Base-by-base conservation (phyloP, 768 basidiomycete species). In the Suillus clintonianus region DNA sequence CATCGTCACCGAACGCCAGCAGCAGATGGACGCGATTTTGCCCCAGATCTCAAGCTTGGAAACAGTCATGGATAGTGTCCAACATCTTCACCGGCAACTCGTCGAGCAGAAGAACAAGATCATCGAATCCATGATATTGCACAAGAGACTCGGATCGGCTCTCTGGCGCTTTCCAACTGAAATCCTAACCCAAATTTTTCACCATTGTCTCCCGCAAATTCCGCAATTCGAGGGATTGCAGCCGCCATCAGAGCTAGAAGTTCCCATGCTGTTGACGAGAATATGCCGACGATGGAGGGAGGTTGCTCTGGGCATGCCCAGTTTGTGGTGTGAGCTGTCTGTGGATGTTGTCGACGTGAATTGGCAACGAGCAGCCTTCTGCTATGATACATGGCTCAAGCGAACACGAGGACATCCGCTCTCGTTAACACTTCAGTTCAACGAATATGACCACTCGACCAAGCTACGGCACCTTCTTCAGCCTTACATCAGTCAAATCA, bases 161-260 rank as follows among this genome's bases (percentile, higher is more conserved):
- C 80, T 85, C 62, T 69, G 75, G 58, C 65, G 69, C 17, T 71
- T 86, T 8, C 84, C 84, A 9, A 58, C 79, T 1, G 85, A 86
- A 68, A 68, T 85, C 7, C 76, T 78, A 37, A 76, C 79, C 34
- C 80, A 84, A 69, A 81, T 86, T 36, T 85, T 85, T 67, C 66
- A 68, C 11, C 74, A 76, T 22, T 80, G 78, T 65, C 67, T 79
- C 19, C 68, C 73, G 3, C 17, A 60, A 0, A 68, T 72, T 5
- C 14, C 14, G 39, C 14, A 41, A 41, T 15, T 15, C 39, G 3
- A 41, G 4, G 5, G 6, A 14, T 41, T 41, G 14, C 14, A 5
- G 10, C 10, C 4, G n/a, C 43, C n/a, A 22, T 45, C 43, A 45
- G 10, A 5, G 4, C 11, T 10, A 1, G n/a, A n/a, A 1, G 78